These are phyloP conservation scores for Wickerhamiella alocasiicola DNA, from an alignment of 805 yeast genomes.

Conservation along the genomic window DNA sequence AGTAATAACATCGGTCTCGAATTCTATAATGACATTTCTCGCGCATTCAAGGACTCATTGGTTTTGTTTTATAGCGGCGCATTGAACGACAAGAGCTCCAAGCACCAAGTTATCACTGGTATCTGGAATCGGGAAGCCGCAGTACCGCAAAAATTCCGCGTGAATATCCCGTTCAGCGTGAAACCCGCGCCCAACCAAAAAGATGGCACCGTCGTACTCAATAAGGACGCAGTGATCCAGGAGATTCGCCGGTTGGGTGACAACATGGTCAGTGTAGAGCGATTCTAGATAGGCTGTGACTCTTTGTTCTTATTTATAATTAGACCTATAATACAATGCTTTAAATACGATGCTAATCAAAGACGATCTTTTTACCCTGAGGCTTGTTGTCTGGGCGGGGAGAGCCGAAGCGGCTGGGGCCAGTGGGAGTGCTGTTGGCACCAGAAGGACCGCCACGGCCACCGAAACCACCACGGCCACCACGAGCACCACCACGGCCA, in stretches of 20 bases:
- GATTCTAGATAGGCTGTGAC: slow-evolving; percentile 6
- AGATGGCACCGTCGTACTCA: slow-evolving; percentile 32
- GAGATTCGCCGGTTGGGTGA: slow-evolving; percentile 44
- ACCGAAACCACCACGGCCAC: slow-evolving; percentile 26
- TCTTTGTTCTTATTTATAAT: neutral
- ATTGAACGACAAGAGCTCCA: slow-evolving; percentile 29
- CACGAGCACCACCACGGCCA: slow-evolving; percentile 14
- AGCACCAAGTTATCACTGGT: slow-evolving; percentile 55
- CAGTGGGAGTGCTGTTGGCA: slow-evolving; percentile 18
- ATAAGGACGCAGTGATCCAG: slow-evolving; percentile 56
- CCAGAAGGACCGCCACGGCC: slow-evolving; percentile 19
- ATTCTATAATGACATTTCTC: slow-evolving; percentile 47
- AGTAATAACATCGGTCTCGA: slow-evolving; percentile 49
- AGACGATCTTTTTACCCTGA: slow-evolving; percentile 20
- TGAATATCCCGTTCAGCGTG: slow-evolving; percentile 62
- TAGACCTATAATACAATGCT: too few relatives aligned
- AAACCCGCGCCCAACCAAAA: slow-evolving; percentile 27
- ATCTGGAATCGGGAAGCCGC: slow-evolving; percentile 59
- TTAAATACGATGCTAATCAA: slow-evolving; percentile 9
- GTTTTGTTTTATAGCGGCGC: slow-evolving; percentile 51
- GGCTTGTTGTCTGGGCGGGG: slow-evolving; percentile 18
- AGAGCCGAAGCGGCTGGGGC: slow-evolving; percentile 19
- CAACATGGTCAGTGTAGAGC: slow-evolving; percentile 24
- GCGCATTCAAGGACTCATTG: slow-evolving; percentile 52
- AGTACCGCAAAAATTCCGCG: slow-evolving; percentile 58